Conservation (phyloP, 768 basidiomycete genomes). For the Xanthoconium stramineum region DNA sequence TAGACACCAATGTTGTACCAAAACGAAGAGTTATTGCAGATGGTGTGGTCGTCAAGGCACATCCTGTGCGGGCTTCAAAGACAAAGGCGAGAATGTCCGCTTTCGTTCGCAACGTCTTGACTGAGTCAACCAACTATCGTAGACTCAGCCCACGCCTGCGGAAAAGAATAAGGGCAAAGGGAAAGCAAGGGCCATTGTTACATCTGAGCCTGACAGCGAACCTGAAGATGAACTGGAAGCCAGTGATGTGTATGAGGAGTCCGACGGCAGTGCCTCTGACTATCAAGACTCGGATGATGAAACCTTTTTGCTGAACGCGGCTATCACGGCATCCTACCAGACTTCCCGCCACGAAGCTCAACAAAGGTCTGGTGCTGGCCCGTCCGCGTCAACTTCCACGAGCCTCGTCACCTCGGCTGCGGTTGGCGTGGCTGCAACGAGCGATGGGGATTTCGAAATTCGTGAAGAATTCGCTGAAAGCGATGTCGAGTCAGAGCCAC, state of each 20-base stretch:
- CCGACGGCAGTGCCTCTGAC: conserved; percentile 56
- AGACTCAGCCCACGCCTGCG: conserved; percentile 2
- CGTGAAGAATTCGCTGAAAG: neutral
- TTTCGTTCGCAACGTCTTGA: conserved; percentile 2
- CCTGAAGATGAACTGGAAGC: conserved; percentile 40
- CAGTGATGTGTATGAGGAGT: conserved; percentile 45
- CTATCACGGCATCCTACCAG: conserved; percentile 53
- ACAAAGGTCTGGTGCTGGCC: conserved; percentile 31
- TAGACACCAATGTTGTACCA: conserved; percentile 19
- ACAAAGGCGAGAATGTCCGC: conserved; percentile 24
- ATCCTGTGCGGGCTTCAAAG: conserved; percentile 6
- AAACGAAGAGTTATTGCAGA: conserved; percentile 35
- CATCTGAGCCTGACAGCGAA: conserved; percentile 31
- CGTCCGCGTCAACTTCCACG: conserved; percentile 32
- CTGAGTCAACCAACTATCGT: conserved; percentile 16
- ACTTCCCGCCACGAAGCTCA: conserved; percentile 28
- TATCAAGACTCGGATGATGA: conserved; percentile 44
- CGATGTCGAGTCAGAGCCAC: conserved; percentile 10
- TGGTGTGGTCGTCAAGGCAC: conserved; percentile 23
- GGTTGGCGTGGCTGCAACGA: conserved; percentile 14
- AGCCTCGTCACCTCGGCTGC: conserved; percentile 38
- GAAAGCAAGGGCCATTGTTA: conserved; percentile 23
- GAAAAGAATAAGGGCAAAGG: conserved; percentile 25
- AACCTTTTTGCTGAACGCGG: conserved; percentile 51
- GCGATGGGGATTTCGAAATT: conserved; percentile 4